Evolutionary conservation across 2,329 filamentous ascomycete genomes (phyloP).

Genomic region (Xylaria hypoxylon): DNA sequence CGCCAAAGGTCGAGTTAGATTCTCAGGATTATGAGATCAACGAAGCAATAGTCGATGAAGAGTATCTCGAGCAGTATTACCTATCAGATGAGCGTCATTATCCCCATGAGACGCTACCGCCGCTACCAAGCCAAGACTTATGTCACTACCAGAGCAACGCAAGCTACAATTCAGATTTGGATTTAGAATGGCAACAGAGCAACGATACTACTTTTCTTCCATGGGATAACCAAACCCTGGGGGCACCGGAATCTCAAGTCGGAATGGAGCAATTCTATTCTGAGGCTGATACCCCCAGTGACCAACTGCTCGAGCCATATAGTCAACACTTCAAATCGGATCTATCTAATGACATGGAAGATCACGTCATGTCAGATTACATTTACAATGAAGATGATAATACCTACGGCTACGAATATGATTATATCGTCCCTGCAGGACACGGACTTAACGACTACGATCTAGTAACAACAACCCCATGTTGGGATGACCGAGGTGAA

Average conservation of each 20-base stretch:
- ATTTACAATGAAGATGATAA: conserved; percentile 21
- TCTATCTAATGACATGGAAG: background rate
- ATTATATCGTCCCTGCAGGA: background rate
- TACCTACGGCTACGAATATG: conserved; percentile 11
- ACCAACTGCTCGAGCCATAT: background rate
- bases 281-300: background rate
- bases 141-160: background rate
- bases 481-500: background rate
- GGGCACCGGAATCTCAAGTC: background rate
- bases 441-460: background rate
- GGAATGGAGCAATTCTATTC: background rate
- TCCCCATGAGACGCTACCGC: background rate
- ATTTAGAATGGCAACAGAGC: background rate
- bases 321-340: background rate
- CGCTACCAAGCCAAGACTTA: background rate
- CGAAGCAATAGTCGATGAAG: conserved; percentile 10
- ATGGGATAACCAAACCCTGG: background rate
- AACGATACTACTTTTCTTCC: background rate
- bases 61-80: background rate
- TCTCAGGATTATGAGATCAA: conserved; percentile 1
- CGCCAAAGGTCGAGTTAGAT: background rate
- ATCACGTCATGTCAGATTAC: conserved; percentile 19
- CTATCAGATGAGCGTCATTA: background rate
- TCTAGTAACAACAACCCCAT: background rate
- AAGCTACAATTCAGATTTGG: background rate